A percentile compares a stretch with the other conserved stretches of the same genome.
phyloP scores from a whole-genome alignment of 352 stramenopile species.

The Globisporangium paddicum region DNA sequence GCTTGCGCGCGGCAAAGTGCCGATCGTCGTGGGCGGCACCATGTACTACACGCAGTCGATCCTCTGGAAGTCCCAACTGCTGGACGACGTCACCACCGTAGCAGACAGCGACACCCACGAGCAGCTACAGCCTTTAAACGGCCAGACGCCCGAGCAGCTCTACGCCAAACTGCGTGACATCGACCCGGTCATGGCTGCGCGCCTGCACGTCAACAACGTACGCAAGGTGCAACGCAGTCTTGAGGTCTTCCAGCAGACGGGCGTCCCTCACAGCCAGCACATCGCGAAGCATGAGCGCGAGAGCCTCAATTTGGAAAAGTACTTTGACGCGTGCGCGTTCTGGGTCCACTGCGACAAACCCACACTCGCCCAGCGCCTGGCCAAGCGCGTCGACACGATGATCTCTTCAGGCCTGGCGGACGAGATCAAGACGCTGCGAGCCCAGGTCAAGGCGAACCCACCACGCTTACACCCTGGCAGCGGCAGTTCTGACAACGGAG shows the following conservation, averaged over 20 bases:
- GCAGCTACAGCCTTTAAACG: background rate
- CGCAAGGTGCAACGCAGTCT: constrained; percentile 84
- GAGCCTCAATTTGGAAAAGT: constrained; percentile 39
- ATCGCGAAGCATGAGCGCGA: constrained; percentile 50
- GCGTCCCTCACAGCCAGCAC: constrained; percentile 66
- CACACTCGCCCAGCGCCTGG: constrained; percentile 59
- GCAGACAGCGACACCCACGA: background rate
- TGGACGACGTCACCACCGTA: constrained; percentile 55
- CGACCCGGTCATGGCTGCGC: constrained; percentile 78
- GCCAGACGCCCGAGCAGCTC: constrained; percentile 44
- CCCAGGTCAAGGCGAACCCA: constrained; percentile 40
- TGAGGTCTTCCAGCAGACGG: constrained; percentile 81
- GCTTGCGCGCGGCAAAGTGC: constrained; percentile 77
- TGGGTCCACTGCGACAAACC: constrained; percentile 79
- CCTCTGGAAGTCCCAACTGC: constrained; percentile 82
- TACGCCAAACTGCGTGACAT: constrained; percentile 59
- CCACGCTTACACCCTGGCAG: constrained; percentile 21
- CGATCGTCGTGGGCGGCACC: constrained; percentile 89
- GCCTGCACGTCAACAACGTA: constrained; percentile 84
- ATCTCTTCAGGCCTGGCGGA: constrained; percentile 68
- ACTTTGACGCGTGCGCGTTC: constrained; percentile 80
- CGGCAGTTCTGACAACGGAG: constrained; percentile 3
- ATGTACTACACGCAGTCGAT: constrained; percentile 93
- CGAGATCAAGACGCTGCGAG: constrained; percentile 61
- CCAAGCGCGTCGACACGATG: constrained; percentile 78